Percentiles rank a stretch among this genome's conserved stretches.
Conservation (phyloP, 176 grass and related monocot species). For the Aechmea fasciata region DNA sequence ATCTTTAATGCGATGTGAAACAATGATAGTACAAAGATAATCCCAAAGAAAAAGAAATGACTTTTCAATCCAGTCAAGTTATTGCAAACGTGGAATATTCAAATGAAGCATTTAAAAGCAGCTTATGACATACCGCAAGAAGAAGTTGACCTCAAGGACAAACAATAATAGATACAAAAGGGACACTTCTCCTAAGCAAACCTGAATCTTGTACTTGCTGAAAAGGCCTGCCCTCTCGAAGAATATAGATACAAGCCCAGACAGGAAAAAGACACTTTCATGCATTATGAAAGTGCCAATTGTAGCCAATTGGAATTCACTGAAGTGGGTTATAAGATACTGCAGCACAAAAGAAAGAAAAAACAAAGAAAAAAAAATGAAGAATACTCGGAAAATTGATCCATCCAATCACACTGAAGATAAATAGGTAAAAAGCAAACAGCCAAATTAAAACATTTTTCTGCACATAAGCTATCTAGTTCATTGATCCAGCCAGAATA, state of each 20-base stretch:
- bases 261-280: constrained; percentile 1
- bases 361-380: background rate
- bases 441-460: no score
- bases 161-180: background rate
- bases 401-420: background rate
- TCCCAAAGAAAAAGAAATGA: no score
- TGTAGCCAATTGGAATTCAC: background rate
- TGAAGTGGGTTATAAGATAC: background rate
- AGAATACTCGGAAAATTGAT: background rate
- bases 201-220: constrained; percentile 5
- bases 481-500: background rate
- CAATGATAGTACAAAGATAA: no score
- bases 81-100: no score
- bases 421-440: background rate
- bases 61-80: no score
- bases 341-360: background rate
- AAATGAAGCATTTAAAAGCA: no score
- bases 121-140: no score
- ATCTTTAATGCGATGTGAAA: no score
- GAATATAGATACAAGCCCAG: constrained; percentile 1
- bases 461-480: background rate
- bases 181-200: background rate
- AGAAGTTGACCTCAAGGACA: no score
- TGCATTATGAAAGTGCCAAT: constrained; percentile 4
- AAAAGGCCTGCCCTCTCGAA: background rate